Evolutionary conservation across 1,284 basidiomycete genomes (phyloP), one percentile per base, ranked within the genome.

Genomic region (Salmacisia buchloeana): DNA sequence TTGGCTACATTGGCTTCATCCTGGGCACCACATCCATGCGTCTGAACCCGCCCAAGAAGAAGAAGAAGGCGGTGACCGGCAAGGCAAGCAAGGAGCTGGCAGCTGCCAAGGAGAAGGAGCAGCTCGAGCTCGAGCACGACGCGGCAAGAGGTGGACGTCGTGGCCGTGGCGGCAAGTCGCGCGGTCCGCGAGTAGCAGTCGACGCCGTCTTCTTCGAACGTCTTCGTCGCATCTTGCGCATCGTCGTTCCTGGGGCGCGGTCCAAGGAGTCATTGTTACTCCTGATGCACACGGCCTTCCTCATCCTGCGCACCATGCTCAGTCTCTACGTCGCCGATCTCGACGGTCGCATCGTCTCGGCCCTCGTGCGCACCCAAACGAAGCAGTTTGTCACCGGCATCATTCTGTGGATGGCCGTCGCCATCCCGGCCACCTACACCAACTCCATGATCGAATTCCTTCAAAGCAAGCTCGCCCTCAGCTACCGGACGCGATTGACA

Each of bases 241-340:
- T 97, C 67, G 90, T 96, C 21, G 91, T 97, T 64, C 94, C 94
- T 2, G 85, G 88, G 27, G 82, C 91, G 69, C 85, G 86, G 58
- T 91, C 89, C 3, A 90, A 92, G 72, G 93, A 97, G 80, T 90
- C 92, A 0, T 83, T 90, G 46, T 85, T 97, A 63, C 84, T 98
- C 5, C 82, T 89, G 61, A 88, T 92, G 82, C 93, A 97, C 78
- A 90, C 92, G 3, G 86, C 87, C 74, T 86, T 97, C 69, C 85
- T 98, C 60, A 85, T 97, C 18, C 88, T 91, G 66, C 83, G 94
- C 66, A 97, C 94, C 2, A 88, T 91, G 10, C 88, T 97, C 60
- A 92, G 90, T 27, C 83, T 98, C n/a, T 97, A 97, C 76, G 92
- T 98, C 57, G 94, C 94, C 7, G 87, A 91, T 59, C 84, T 97